Percentiles rank a stretch among this genome's conserved stretches.
These are phyloP conservation scores for Brassica hybrid DNA, from an alignment of 441 rosid genomes.

Conservation along the genomic window DNA sequence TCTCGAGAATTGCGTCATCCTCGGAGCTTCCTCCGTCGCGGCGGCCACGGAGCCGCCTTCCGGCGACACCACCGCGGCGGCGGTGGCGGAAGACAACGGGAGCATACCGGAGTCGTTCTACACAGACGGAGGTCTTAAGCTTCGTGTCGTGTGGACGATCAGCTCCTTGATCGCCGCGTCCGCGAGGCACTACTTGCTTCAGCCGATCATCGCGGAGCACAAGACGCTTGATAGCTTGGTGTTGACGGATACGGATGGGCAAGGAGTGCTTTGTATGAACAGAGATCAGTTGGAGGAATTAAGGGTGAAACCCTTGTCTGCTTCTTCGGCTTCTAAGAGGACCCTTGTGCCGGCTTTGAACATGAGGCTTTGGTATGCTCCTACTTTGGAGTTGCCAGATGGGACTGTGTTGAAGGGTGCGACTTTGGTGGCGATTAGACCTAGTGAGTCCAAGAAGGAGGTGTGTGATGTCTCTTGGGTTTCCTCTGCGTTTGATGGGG, in stretches of 20 bases:
- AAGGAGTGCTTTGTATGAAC: conserved; percentile 85
- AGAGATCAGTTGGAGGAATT: conserved; percentile 85
- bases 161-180: conserved; percentile 90
- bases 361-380: conserved; percentile 94
- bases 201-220: conserved; percentile 81
- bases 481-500: conserved; percentile 74
- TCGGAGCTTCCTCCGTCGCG: conserved; percentile 73
- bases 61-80: neutral
- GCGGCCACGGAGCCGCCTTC: neutral
- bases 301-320: conserved; percentile 78
- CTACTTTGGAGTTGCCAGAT: conserved; percentile 70
- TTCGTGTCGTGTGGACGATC: conserved; percentile 93
- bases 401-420: conserved; percentile 82
- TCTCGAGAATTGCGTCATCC: conserved; percentile 82
- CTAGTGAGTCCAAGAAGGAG: conserved; percentile 69
- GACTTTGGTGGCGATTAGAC: conserved; percentile 81
- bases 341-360: conserved; percentile 88
- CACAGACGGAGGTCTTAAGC: conserved; percentile 85
- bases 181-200: conserved; percentile 83
- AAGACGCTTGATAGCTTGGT: conserved; percentile 77
- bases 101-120: conserved; percentile 90
- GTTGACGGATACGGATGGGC: conserved; percentile 79
- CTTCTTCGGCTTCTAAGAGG: conserved; percentile 86
- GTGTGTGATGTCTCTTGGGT: conserved; percentile 71
- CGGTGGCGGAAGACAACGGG: conserved; percentile 57